Base-by-base conservation (phyloP, 768 basidiomycete genomes). In the Termitomyces sp. region DNA sequence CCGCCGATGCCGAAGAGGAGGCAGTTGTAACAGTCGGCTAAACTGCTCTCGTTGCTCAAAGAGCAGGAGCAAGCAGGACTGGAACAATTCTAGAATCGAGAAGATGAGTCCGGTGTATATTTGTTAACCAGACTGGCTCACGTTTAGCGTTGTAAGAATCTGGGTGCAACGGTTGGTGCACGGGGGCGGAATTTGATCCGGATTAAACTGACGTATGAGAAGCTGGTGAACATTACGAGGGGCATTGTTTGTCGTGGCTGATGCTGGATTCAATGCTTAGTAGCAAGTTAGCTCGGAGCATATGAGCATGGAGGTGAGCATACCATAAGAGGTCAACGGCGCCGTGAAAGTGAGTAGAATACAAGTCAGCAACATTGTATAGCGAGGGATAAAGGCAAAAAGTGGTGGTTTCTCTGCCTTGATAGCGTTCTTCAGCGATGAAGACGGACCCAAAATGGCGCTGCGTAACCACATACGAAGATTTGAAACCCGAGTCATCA, bases 1-100 rank as follows among this genome's bases (percentile, higher is more conserved):
- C 32, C 20, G 6, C 44, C 44, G 5, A 35, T 36, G 42, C 33
- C 16, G 48, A 22, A 38, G 13, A 60, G 24, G 24, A 63, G 42
- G 30, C 62, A 63, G 50, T 60, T 60, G 9, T 53, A 18, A 36
- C 62, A 63, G 35, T 50, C 56, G 10, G 53, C 53, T 14, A 33
- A 33, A 22, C 38, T 50, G 14, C 28, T 22, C 24, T 60, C 62
- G 10, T 36, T 45, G 28, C 3, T 46, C 8, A 22, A 2, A 12
- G 52, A 53, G 44, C 62, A 63, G 4, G 40, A 46, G 26, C 59
- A 60, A 5, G 9, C 8, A 1, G 20, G 6, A 13, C 1, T 10
- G 26, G 43, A 18, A 6, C 59, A 63, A 16, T 1, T 14, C 62
- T 63, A 48, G 22, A 20, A 43, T 6, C 3, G n/a, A 4, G 24